These are phyloP conservation scores for Fraxinus paxiana DNA, from an alignment of 305 asterid species.

Conservation along the genomic window DNA sequence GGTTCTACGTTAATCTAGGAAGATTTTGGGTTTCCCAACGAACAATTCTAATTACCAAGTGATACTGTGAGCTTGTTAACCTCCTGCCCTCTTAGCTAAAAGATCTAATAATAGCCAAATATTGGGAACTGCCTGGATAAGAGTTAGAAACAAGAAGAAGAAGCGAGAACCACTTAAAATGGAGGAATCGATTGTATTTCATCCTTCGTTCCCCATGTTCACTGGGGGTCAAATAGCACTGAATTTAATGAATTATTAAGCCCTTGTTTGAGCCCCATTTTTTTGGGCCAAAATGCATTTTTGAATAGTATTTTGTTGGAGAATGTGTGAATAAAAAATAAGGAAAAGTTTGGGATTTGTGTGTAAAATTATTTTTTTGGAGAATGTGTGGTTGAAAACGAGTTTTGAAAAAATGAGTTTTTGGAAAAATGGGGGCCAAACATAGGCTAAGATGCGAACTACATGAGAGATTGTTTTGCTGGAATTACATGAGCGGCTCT, in stretches of 20 bases:
- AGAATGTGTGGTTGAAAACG: background rate
- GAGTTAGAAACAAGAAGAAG: background rate
- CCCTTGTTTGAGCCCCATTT: background rate
- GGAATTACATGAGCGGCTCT: background rate
- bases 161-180: background rate
- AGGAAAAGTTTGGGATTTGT: background rate
- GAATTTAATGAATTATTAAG: background rate
- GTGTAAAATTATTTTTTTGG: background rate
- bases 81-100: background rate
- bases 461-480: background rate
- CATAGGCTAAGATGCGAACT: background rate
- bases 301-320: background rate
- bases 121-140: background rate
- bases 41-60: background rate
- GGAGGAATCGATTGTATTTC: background rate
- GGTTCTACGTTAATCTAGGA: background rate
- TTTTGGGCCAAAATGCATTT: background rate
- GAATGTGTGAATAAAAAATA: background rate
- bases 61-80: background rate
- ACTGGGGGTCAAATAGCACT: background rate
- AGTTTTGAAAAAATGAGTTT: background rate
- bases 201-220: background rate
- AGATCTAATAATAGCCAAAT: background rate
- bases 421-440: background rate
- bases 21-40: background rate